Conservation (phyloP, 345 rosid species). For the Eucalyptus brandiana region DNA sequence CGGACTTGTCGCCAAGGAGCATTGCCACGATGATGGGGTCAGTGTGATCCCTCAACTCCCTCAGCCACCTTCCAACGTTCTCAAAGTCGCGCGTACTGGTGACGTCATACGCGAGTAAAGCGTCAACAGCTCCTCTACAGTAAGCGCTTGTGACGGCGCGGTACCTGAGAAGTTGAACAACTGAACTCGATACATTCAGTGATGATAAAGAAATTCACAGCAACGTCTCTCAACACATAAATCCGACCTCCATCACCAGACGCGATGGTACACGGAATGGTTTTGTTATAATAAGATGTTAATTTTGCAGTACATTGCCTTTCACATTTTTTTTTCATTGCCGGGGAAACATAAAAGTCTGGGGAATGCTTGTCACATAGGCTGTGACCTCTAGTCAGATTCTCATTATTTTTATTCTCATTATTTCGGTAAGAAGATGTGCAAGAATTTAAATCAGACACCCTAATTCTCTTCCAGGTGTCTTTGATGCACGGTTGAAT, state of each 20-base stretch:
- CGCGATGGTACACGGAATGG: not conserved
- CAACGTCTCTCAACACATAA: not conserved
- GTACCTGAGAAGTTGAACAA: slow-evolving; percentile 16
- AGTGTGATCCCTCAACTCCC: slow-evolving; percentile 18
- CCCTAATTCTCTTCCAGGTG: no score
- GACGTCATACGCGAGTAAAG: slow-evolving; percentile 43
- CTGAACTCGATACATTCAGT: not conserved
- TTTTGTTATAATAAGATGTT: not conserved
- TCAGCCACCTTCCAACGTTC: slow-evolving; percentile 40
- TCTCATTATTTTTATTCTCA: not conserved
- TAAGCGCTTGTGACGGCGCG: slow-evolving; percentile 55
- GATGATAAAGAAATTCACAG: not conserved
- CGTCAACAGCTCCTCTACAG: slow-evolving; percentile 51
- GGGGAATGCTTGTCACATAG: not conserved
- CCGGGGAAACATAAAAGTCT: not conserved
- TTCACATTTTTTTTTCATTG: not conserved
- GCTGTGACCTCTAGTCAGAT: not conserved
- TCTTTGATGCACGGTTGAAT: no score
- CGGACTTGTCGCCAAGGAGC: no score
- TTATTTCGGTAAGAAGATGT: not conserved
- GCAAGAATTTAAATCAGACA: not conserved
- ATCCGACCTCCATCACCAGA: not conserved
- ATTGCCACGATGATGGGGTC: no score
- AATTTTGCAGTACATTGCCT: not conserved
- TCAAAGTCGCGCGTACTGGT: slow-evolving; percentile 34